A percentile compares a stretch with the other conserved stretches of the same genome.
These are phyloP conservation scores for Eucalyptus brandiana DNA, from an alignment of 345 rosid species.

Conservation along the genomic window DNA sequence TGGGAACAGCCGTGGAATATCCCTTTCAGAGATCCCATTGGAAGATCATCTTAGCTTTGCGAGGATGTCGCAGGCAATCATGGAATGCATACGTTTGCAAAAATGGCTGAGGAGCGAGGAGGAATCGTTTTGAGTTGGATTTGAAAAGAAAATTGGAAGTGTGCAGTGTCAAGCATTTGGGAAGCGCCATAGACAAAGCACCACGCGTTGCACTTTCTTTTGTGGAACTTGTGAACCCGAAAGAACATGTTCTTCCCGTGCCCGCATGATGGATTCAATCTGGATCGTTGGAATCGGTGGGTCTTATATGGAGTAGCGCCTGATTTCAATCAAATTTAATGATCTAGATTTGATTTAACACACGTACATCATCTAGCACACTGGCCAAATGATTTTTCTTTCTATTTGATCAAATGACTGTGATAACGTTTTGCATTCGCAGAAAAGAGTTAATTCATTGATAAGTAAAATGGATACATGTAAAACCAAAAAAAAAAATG, in stretches of 20 bases:
- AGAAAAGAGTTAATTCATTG: background rate
- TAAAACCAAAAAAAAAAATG: no score
- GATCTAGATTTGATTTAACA: background rate
- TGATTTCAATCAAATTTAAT: background rate
- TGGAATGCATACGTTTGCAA: background rate
- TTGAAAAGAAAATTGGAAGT: background rate
- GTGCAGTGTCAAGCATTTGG: background rate
- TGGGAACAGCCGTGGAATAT: background rate
- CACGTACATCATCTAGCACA: background rate
- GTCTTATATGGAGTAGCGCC: rapidly evolving
- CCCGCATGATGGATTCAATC: background rate
- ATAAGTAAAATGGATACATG: rapidly evolving
- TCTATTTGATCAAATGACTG: rapidly evolving
- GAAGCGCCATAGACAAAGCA: background rate
- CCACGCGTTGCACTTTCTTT: background rate
- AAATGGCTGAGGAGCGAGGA: background rate
- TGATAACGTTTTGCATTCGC: rapidly evolving
- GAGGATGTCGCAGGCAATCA: background rate
- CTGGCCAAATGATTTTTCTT: background rate
- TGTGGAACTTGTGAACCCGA: background rate
- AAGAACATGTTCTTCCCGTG: background rate
- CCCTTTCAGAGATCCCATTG: background rate
- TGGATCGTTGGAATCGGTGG: background rate
- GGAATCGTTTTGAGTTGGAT: background rate
- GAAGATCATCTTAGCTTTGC: background rate